phyloP scores from a whole-genome alignment of 257 asterid genomes.

The Ophiorrhiza pumila region DNA sequence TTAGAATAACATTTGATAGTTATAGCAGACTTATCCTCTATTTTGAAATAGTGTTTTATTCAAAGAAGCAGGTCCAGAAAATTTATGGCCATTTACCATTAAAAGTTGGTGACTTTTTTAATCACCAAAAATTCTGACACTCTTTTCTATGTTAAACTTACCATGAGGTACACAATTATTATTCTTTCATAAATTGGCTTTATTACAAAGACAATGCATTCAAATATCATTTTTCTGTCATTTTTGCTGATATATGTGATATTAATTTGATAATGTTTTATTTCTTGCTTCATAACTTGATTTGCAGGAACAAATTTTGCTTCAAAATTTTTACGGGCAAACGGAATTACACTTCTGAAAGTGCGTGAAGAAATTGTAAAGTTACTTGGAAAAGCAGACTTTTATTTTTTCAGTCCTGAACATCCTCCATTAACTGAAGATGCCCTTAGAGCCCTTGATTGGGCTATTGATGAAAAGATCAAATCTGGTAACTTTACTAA shows the following conservation, averaged over 20 bases:
- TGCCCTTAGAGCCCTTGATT: slow-evolving; percentile 61
- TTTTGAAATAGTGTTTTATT: neutral
- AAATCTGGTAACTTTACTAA: slow-evolving; percentile 40
- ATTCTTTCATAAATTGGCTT: neutral
- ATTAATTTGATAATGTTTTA: neutral
- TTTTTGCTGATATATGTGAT: neutral
- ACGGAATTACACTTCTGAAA: slow-evolving; percentile 55
- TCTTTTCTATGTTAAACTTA: neutral
- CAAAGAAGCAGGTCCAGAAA: neutral
- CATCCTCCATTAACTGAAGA: slow-evolving; percentile 70
- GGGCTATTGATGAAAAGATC: slow-evolving; percentile 61
- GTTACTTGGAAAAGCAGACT: slow-evolving; percentile 40
- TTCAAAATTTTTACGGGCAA: slow-evolving; percentile 51
- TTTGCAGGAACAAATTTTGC: slow-evolving; percentile 66
- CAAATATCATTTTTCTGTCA: neutral
- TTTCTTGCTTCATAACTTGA: slow-evolving; percentile 6
- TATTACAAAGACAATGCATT: neutral
- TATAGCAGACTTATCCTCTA: neutral
- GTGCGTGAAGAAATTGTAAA: slow-evolving; percentile 62
- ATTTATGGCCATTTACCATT: neutral
- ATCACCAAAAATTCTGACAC: neutral
- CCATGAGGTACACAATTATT: neutral
- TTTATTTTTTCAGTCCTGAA: slow-evolving; percentile 45
- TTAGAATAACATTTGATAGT: neutral
- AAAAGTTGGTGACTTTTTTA: neutral